Evolutionary conservation across 2,329 filamentous ascomycete species (phyloP).

Genomic region (Alternaria sp.): DNA sequence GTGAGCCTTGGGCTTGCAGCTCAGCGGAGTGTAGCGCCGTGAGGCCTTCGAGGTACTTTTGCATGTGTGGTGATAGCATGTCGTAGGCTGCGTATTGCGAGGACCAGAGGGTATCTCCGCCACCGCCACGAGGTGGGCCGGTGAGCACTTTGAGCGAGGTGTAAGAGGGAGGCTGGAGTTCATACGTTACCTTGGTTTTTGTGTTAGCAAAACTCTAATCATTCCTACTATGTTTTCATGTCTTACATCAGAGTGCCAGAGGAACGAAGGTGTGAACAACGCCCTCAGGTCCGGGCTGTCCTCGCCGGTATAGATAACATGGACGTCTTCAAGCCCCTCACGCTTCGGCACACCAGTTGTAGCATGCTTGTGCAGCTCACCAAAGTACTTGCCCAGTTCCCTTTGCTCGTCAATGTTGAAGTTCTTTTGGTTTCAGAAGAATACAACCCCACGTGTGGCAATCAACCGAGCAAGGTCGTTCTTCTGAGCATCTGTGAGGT

Average conservation of each 20-base stretch:
- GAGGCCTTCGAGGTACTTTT: constrained; percentile 66
- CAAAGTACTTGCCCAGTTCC: constrained; percentile 62
- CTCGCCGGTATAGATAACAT: constrained; percentile 64
- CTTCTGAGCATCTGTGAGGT: constrained; percentile 61
- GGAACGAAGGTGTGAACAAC: constrained; percentile 63
- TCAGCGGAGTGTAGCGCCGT: constrained; percentile 65
- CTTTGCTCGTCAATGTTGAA: constrained; percentile 64
- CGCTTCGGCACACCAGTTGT: constrained; percentile 62
- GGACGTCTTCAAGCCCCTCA: constrained; percentile 63
- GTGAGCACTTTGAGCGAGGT: constrained; percentile 64
- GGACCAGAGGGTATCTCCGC: constrained; percentile 66
- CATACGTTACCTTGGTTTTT: constrained; percentile 60
- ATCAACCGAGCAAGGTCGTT: constrained; percentile 64
- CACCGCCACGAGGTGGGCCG: constrained; percentile 63
- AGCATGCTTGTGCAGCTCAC: constrained; percentile 63
- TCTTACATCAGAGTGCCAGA: constrained; percentile 64
- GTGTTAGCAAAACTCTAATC: constrained; percentile 19
- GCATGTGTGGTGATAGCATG: constrained; percentile 63
- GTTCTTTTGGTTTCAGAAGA: constrained; percentile 65
- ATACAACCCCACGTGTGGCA: constrained; percentile 64
- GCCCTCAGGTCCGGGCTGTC: constrained; percentile 63
- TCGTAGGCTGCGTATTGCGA: constrained; percentile 68
- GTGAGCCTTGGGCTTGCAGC: constrained; percentile 62
- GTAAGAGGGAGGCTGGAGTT: constrained; percentile 66
- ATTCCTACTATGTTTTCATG: too few species aligned